Base-by-base conservation (phyloP, 768 basidiomycete species). In the Suillus spraguei region DNA sequence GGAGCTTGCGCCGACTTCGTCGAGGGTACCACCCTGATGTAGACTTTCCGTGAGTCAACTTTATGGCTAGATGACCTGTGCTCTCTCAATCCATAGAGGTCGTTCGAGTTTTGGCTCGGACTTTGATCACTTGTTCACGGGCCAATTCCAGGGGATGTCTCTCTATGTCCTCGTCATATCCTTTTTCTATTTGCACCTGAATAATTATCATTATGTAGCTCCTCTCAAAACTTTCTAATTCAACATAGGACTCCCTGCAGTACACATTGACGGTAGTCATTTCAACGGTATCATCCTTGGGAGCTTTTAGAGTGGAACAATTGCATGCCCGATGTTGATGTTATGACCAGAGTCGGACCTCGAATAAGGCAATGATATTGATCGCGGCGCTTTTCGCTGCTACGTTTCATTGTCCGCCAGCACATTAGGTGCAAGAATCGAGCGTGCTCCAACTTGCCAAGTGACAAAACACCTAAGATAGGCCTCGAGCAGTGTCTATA, bases 1-100 rank as follows among this genome's bases (percentile, higher is more conserved):
- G 17, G 70, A 79, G 54, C 70, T 80, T 2, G 67, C 73, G 8
- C 69, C 76, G 8, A 49, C 64, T 2, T 17, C 42, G 1, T 52
- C 60, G 41, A 61, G 33, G 11, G 42, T 20, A 58, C 28, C 2
- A n/a, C 35, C 56, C 11, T 58, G 56, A 58, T 11, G 20, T 41
- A 0, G 55, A 24, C 38, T 5, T 10, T 39, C 17, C 17, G 20
- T 35, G 52, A n/a, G 33, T 53, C 11, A 38, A 24, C 13, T 56
- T 39, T 7, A 28, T 17, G 16, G 24, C 17, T 2, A 22, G 38
- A 56, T 5, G 5, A 28, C 24, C 7, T 24, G 9, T 28, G 4
- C 22, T 16, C 9, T 17, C 16, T 32, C 16, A 32, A 32, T 41
- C 56, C 41, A 2, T 38, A 17, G 55, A 56, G 36, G 36, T 58